Base-by-base conservation (phyloP, 1,284 basidiomycete species). In the Boletellus deceptivus region DNA sequence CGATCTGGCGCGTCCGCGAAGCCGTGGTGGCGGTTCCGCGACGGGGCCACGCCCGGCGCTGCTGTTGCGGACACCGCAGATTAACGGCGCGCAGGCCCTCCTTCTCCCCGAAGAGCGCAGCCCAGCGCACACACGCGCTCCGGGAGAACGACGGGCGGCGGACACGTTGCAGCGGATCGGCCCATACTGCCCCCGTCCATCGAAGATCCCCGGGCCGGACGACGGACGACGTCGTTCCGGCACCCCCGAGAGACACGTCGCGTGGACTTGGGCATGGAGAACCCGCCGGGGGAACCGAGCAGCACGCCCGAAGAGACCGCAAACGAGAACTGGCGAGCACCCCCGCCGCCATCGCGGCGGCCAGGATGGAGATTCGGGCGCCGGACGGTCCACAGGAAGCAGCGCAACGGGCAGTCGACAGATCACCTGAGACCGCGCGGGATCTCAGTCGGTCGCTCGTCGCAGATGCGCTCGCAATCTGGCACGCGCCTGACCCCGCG, bases 1-100 rank as follows among this genome's bases (percentile, higher is more conserved):
- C 56, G 54, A 67, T 67, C 64, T 62, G 34, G 48, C 62, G 56
- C 50, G 49, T 64, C 59, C 53, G 16, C 50, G 60, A 61, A 64
- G 55, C 33, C 25, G n/a, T 67, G 50, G 62, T 67, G 61, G 64
- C 64, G 60, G 62, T 61, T 67, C 61, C 62, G 58, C 48, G 42
- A 58, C 38, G 48, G 50, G 41, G 49, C 24, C 39, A 63, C 41
- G 62, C 50, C 64, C 64, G 64, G 61, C 48, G 48, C 52, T 35
- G 50, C 57, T 1, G 27, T 50, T 61, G 64, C 64, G 64, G 61
- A 50, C 50, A 43, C 51, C 43, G 18, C 43, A 52, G 55, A 65
- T 67, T 43, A 64, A 67, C 45, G 60, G 55, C 18, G 33, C 52
- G 43, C 50, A 22, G 33, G 49, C 42, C 42, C 35, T 44, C 53